Base-by-base conservation (phyloP, 2,329 filamentous ascomycete species). In the Sporothrix inflata region DNA sequence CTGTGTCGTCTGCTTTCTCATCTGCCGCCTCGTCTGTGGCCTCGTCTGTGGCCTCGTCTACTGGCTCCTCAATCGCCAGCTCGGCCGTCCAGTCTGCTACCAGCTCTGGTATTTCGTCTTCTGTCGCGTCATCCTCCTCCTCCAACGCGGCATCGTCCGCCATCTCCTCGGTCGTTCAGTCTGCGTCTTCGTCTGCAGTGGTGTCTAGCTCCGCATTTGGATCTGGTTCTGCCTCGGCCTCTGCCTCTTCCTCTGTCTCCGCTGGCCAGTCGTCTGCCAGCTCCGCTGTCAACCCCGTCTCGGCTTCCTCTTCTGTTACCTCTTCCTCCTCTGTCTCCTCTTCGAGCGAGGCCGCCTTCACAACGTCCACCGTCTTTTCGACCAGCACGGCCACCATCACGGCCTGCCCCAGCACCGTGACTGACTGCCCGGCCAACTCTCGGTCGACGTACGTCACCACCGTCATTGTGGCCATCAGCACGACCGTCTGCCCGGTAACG, bases 371-470 rank as follows among this genome's bases (percentile, higher is more conserved):
- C n/a, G n/a, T 71, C 69, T 40, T 49, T 27, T 49, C 69, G 7
- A 71, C 69, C 4, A 61, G 42, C 30, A 63, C 47, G 75, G 53
- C 49, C 47, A 74, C 75, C 34, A 63, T 71, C 34, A 75, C 69
- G 7, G 47, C 75, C 63, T 73, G 72, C 66, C 53, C 65, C 21
- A 45, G 55, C 8, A 67, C 72, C 14, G 55, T 71, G 7, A 66
- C 49, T 30, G 60, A 66, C 70, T 73, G 72, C 47, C 72, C 74
- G 4, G 71, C 47, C 30, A 30, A 70, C 40, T 69, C 65, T 21
- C 21, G 12, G 21, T 21, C 68, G 9, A 71, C 70, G 14, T 53
- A 66, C 27, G 60, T 66, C n/a, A 71, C 70, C 30, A 72, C 71
- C 1, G 65, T 72, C 7, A 16, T 72, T 49, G 45, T 74, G 19